Conservation (phyloP, 2,329 filamentous ascomycete genomes). For the Aspergillus sp. region DNA sequence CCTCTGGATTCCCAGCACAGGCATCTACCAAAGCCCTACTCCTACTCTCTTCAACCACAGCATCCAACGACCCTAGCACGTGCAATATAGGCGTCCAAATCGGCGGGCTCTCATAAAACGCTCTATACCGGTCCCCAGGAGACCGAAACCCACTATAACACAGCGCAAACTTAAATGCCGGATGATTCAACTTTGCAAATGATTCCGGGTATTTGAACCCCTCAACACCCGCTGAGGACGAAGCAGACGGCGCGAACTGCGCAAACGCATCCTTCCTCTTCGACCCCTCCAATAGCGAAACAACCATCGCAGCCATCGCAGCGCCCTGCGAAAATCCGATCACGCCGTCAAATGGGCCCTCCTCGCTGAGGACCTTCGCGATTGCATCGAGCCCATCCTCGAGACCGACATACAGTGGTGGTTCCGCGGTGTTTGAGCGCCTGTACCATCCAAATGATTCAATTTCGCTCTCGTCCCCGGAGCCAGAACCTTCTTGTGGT, state of each 20-base stretch:
- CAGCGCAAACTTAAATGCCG: slow-evolving; percentile 68
- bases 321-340: slow-evolving; percentile 83
- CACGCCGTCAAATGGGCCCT: slow-evolving; percentile 73
- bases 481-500: slow-evolving; percentile 32
- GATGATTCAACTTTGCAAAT: slow-evolving; percentile 50
- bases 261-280: slow-evolving; percentile 50
- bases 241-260: slow-evolving; percentile 24
- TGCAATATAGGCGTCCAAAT: slow-evolving; percentile 78
- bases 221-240: slow-evolving; percentile 10
- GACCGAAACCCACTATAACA: slow-evolving; percentile 77
- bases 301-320: slow-evolving; percentile 69
- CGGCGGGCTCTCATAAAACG: slow-evolving; percentile 68
- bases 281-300: slow-evolving; percentile 65
- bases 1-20: slow-evolving; percentile 57
- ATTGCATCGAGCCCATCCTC: slow-evolving; percentile 66
- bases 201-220: slow-evolving; percentile 52
- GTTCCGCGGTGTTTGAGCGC: slow-evolving; percentile 60
- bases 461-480: slow-evolving; percentile 46
- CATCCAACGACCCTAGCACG: slow-evolving; percentile 79
- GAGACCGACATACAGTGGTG: slow-evolving; percentile 65
- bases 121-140: slow-evolving; percentile 60
- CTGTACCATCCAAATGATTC: slow-evolving; percentile 86
- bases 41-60: slow-evolving; percentile 78
- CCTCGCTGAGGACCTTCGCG: slow-evolving; percentile 60
- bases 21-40: slow-evolving; percentile 67